Conservation (phyloP, 169 alveolate species). For the Eimeria brunetti region DNA sequence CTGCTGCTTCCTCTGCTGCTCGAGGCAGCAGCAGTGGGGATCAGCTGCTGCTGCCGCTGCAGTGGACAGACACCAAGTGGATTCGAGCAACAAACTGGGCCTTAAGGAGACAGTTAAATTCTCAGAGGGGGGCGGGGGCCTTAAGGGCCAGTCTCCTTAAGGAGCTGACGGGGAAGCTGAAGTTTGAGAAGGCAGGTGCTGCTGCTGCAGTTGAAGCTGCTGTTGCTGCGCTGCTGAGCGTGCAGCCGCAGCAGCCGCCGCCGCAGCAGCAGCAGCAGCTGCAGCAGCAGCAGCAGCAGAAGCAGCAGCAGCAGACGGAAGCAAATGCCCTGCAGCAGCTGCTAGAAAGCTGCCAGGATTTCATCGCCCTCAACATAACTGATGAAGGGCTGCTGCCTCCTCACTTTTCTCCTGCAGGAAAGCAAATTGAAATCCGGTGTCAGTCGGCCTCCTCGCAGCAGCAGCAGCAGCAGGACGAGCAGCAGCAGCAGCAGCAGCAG, state of each 20-base stretch:
- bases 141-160: background rate
- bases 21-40: background rate
- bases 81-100: conserved; percentile 13
- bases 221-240: conserved; percentile 25
- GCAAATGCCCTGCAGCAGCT: conserved; percentile 20
- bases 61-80: conserved; percentile 64
- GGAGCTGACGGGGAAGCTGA: conserved; percentile 39
- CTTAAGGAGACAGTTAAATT: conserved; percentile 29
- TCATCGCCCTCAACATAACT: conserved; percentile 47
- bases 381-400: conserved; percentile 57
- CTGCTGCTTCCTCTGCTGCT: conserved; percentile 38
- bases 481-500: conserved; percentile 66
- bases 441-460: conserved; percentile 1
- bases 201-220: conserved; percentile 40
- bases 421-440: conserved; percentile 67
- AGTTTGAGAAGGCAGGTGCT: conserved; percentile 20
- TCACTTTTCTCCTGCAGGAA: conserved; percentile 61
- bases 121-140: conserved; percentile 37
- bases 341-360: conserved; percentile 58
- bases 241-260: background rate
- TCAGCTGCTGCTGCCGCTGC: conserved; percentile 12
- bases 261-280: conserved; percentile 11
- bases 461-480: conserved; percentile 8
- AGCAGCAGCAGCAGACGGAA: conserved; percentile 21
- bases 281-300: conserved; percentile 21